phyloP scores from a whole-genome alignment of 805 yeast species.

The Metschnikowia reukaufii region DNA sequence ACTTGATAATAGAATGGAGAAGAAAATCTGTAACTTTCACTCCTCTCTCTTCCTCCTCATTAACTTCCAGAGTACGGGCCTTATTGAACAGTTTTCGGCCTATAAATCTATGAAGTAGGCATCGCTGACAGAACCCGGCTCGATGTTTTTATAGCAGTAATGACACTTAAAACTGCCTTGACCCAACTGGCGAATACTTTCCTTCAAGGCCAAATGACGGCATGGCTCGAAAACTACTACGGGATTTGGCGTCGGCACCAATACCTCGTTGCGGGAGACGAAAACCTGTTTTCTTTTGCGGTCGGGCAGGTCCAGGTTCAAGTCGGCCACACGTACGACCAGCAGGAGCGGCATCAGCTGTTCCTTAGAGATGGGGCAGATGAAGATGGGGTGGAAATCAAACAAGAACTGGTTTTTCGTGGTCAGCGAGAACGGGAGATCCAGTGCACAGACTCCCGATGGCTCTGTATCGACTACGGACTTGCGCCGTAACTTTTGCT shows the following conservation, averaged over 20 bases:
- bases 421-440: slow-evolving; percentile 43
- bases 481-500: slow-evolving; percentile 26
- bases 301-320: slow-evolving; percentile 16
- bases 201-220: slow-evolving; percentile 42
- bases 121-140: slow-evolving; percentile 38
- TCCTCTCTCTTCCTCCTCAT: not conserved
- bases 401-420: slow-evolving; percentile 41
- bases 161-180: slow-evolving; percentile 46
- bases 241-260: slow-evolving; percentile 28
- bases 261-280: slow-evolving; percentile 12
- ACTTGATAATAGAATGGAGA: too few relatives aligned
- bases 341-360: slow-evolving; percentile 37
- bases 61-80: too few relatives aligned
- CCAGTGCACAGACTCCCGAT: slow-evolving; percentile 26
- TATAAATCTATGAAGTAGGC: slow-evolving; percentile 41
- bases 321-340: slow-evolving; percentile 9
- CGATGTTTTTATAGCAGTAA: slow-evolving; percentile 46
- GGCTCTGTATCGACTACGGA: slow-evolving; percentile 1
- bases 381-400: slow-evolving; percentile 44
- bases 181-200: slow-evolving; percentile 42
- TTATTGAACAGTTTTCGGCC: not conserved
- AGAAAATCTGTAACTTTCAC: too few relatives aligned
- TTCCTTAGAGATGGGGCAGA: slow-evolving; percentile 47
- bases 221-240: slow-evolving; percentile 44
- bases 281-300: slow-evolving; percentile 14